Percentiles rank a stretch among this genome's conserved stretches.
phyloP scores from a whole-genome alignment of 306 rosid species.

The Lathyrus tuberosus region DNA sequence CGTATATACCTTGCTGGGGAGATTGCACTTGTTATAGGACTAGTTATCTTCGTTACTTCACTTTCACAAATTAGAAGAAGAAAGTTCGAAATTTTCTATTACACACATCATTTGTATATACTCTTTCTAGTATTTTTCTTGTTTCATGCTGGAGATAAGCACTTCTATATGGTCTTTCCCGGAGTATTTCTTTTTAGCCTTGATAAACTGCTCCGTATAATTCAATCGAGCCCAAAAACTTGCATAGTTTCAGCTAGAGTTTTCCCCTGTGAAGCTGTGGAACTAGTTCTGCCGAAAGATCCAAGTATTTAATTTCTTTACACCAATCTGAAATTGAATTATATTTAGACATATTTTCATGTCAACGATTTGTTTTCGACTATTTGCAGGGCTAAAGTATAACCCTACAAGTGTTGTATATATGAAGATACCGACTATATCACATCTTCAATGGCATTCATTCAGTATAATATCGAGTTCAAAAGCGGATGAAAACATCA shows the following conservation, averaged over 20 bases:
- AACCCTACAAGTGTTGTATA: conserved; percentile 78
- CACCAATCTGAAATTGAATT: conserved; percentile 32
- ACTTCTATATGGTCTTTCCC: conserved; percentile 75
- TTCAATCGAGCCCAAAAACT: conserved; percentile 76
- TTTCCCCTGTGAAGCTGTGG: conserved; percentile 69
- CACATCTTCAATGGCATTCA: conserved; percentile 89
- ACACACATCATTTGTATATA: conserved; percentile 49
- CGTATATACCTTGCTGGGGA: conserved; percentile 86
- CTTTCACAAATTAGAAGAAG: conserved; percentile 86
- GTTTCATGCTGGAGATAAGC: conserved; percentile 91
- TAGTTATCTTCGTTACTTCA: conserved; percentile 79
- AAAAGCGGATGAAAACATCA: conserved; percentile 50
- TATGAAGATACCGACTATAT: conserved; percentile 79
- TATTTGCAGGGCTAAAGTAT: conserved; percentile 68
- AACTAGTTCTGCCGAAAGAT: conserved; percentile 76
- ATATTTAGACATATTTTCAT: not conserved
- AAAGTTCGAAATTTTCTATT: conserved; percentile 82
- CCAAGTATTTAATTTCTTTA: conserved; percentile 51
- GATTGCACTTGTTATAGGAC: conserved; percentile 61
- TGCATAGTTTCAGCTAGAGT: conserved; percentile 67
- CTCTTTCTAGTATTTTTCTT: conserved; percentile 81
- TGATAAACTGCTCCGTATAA: conserved; percentile 72
- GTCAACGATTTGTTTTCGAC: conserved; percentile 26
- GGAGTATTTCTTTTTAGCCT: conserved; percentile 83
- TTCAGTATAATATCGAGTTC: conserved; percentile 89